Evolutionary conservation across 2,329 filamentous ascomycete genomes (phyloP).

Genomic region (Rhynchosporium agropyri): DNA sequence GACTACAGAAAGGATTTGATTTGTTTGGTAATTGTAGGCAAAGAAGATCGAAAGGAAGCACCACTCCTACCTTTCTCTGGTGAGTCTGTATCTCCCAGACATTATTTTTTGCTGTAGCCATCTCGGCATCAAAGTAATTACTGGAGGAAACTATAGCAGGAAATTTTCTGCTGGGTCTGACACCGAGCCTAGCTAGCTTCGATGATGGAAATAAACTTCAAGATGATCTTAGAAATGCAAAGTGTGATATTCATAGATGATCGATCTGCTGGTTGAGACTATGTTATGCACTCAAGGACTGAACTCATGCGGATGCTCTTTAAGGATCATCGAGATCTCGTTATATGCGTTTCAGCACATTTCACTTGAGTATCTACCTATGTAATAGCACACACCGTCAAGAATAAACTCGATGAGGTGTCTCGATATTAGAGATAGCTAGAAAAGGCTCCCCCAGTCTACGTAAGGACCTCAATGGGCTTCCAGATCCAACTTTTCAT

Average conservation of each 20-base stretch:
- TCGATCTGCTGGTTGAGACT: background rate
- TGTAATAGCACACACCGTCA: no score
- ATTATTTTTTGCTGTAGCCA: background rate
- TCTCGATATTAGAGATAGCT: no score
- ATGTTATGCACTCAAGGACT: background rate
- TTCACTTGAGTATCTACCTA: no score
- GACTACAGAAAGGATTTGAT: no score
- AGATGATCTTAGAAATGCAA: background rate
- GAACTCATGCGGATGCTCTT: background rate
- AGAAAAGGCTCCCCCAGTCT: no score
- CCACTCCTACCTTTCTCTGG: background rate
- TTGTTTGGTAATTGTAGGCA: no score
- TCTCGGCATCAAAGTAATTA: background rate
- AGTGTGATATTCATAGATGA: background rate
- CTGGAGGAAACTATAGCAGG: background rate
- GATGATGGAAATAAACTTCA: background rate
- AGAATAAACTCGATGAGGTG: no score
- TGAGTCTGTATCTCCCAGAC: background rate
- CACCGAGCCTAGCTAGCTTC: background rate
- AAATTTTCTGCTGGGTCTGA: background rate
- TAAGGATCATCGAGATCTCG: no score
- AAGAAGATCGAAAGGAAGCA: background rate
- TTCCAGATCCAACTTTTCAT: no score
- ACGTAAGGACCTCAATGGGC: no score
- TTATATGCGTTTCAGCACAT: no score